Evolutionary conservation across 352 stramenopile genomes (phyloP), one percentile per base, ranked within the genome.

Genomic region (Aphanomyces invadans): DNA sequence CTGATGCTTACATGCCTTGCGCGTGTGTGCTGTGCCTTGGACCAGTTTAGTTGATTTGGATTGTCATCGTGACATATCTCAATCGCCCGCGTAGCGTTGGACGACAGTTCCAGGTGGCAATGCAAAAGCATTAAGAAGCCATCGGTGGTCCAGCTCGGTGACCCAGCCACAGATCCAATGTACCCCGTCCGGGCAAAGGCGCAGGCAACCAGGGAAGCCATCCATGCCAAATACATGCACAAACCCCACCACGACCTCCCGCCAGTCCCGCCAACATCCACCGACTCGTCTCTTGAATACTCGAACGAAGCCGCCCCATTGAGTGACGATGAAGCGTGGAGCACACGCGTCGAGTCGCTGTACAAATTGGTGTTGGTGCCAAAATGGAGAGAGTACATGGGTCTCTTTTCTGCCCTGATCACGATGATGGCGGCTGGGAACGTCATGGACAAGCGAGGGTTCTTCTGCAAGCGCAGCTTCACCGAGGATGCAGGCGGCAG

Each of bases 151-250:
- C 65, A 75, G 38, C 33, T 89, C 15, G 80, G 89, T 45, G 25
- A 76, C 0, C 83, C 90, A 57, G 81, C 88, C 39, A 77, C 80
- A 36, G 87, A 86, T 64, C 86, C 78, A 23, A 65, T 89, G 42
- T 81, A 88, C 54, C 88, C 89, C 69, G 78, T 83, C 45, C 87
- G 86, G 53, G 87, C 90, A 61, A 67, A 67, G 26, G 73, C 68
- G 5, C 80, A 89, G 55, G 70, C 39, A 4, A 11, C 80, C 23
- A 79, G 83, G 4, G 72, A 87, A 48, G 39, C 60, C 17, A 89
- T 92, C 45, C 79, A 92, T 66, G 71, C 82, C 54, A 88, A 88
- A 54, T 92, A 92, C 53, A 65, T 84, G 36, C 82, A 92, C 56
- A 71, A 68, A 19, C 75, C 77, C 1, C 83, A 87, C 36, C 76